Evolutionary conservation across 2,329 filamentous ascomycete species (phyloP).

Genomic region (Myriosclerotinia scirpicola): DNA sequence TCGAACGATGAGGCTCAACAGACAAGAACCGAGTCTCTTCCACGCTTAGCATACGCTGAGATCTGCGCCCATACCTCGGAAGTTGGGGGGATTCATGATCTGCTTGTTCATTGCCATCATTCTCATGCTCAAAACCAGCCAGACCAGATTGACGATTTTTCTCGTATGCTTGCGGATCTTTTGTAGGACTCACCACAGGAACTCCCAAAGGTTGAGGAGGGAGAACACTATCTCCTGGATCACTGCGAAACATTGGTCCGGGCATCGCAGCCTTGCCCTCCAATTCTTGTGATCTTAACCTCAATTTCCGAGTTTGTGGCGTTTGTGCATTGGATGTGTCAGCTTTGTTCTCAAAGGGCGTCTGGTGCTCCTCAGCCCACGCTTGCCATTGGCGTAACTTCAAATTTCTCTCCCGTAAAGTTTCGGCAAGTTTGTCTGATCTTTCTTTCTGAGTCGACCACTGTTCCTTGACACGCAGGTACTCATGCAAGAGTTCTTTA

Average conservation of each 20-base stretch:
- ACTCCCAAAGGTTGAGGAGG: background rate
- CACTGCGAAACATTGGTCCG: background rate
- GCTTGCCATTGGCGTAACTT: conserved; percentile 8
- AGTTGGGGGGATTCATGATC: conserved; percentile 6
- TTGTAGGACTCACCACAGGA: background rate
- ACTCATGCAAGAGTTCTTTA: conserved; percentile 8
- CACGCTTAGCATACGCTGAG: background rate
- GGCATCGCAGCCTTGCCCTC: background rate
- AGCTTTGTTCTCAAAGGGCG: background rate
- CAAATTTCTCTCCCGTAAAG: conserved; percentile 1
- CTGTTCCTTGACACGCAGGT: conserved; percentile 14
- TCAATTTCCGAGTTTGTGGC: conserved; percentile 10
- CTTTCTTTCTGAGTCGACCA: conserved; percentile 19
- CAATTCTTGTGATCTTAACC: conserved; percentile 1
- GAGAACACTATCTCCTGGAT: background rate
- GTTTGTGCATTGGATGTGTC: background rate
- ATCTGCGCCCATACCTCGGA: background rate
- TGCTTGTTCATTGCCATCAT: background rate
- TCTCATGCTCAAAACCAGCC: background rate
- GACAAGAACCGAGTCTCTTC: conserved; percentile 26
- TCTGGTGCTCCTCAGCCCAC: background rate
- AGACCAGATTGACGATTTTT: background rate
- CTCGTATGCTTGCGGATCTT: background rate
- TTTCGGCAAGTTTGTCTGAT: conserved; percentile 14
- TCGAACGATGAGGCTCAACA: conserved; percentile 30